These are phyloP conservation scores for Colletotrichum sp. DNA, from an alignment of 2,329 filamentous ascomycete genomes.

Conservation along the genomic window DNA sequence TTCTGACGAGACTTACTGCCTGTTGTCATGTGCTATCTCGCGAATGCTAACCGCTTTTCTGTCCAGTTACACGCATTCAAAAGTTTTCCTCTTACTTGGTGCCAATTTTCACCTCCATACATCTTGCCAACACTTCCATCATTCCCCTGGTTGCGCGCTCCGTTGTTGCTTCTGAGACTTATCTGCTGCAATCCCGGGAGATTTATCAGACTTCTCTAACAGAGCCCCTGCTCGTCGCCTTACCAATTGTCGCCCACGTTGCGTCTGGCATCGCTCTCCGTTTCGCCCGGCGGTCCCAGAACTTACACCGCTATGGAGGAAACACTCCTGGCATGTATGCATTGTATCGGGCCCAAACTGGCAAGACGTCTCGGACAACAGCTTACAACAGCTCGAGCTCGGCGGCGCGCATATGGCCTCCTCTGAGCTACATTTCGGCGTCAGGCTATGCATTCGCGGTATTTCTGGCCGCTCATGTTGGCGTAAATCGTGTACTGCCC, in stretches of 20 bases:
- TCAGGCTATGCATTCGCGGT: slow-evolving; percentile 75
- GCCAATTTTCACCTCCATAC: slow-evolving; percentile 75
- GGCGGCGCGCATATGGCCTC: slow-evolving; percentile 65
- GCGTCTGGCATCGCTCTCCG: slow-evolving; percentile 79
- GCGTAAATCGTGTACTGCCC: slow-evolving; percentile 79
- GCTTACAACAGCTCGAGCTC: slow-evolving; percentile 27
- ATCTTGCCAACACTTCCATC: slow-evolving; percentile 81
- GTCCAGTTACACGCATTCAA: slow-evolving; percentile 75
- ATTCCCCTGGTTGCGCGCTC: slow-evolving; percentile 78
- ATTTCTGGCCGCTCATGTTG: slow-evolving; percentile 73
- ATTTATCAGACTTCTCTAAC: slow-evolving; percentile 86
- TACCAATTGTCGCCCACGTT: slow-evolving; percentile 79
- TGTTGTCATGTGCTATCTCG: neutral
- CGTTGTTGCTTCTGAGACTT: slow-evolving; percentile 77
- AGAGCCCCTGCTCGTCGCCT: slow-evolving; percentile 79
- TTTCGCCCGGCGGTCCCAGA: slow-evolving; percentile 74
- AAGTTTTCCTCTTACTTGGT: slow-evolving; percentile 90
- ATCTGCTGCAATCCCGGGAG: slow-evolving; percentile 88
- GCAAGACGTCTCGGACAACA: slow-evolving; percentile 33
- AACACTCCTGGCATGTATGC: slow-evolving; percentile 59
- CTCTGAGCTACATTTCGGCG: slow-evolving; percentile 70
- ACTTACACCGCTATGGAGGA: slow-evolving; percentile 77
- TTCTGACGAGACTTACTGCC: neutral
- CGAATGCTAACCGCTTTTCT: neutral
- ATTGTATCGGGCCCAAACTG: slow-evolving; percentile 35